phyloP scores from a whole-genome alignment of 202 grass and related monocot genomes.

The Zizania palustris region DNA sequence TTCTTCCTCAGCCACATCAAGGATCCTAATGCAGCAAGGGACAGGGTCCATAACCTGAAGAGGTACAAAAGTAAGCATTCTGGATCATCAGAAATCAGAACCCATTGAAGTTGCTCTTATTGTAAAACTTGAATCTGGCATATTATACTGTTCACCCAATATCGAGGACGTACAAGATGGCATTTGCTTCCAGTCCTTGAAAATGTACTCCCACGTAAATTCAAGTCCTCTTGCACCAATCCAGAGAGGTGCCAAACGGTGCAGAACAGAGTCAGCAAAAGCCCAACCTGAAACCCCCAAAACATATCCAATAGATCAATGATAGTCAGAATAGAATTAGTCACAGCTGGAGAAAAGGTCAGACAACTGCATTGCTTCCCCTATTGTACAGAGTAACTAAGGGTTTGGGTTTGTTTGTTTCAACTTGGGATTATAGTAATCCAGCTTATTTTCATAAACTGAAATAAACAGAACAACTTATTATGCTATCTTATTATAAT shows the following conservation, averaged over 20 bases:
- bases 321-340: conserved; percentile 14
- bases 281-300: conserved; percentile 74
- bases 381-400: conserved; percentile 2
- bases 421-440: too few relatives aligned
- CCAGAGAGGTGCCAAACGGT: conserved; percentile 90
- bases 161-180: conserved; percentile 64
- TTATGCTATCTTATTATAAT: too few relatives aligned
- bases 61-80: conserved; percentile 38
- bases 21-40: conserved; percentile 84
- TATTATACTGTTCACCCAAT: conserved; percentile 27
- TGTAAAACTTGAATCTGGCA: conserved; percentile 20
- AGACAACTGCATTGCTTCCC: neutral
- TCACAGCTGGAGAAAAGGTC: conserved; percentile 7
- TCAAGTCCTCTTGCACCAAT: conserved; percentile 96
- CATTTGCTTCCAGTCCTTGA: conserved; percentile 97
- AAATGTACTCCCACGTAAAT: conserved; percentile 97
- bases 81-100: conserved; percentile 9
- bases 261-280: conserved; percentile 95
- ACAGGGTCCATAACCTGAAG: conserved; percentile 86
- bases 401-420: too few relatives aligned
- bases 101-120: conserved; percentile 2
- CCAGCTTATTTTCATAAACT: too few relatives aligned
- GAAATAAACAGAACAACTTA: too few relatives aligned
- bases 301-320: conserved; percentile 30
- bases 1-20: conserved; percentile 99